A percentile compares a stretch with the other conserved stretches of the same genome.
These are phyloP conservation scores for Fimicolochytrium jonesii DNA, from an alignment of 192 early-diverging fungal species.

Conservation along the genomic window DNA sequence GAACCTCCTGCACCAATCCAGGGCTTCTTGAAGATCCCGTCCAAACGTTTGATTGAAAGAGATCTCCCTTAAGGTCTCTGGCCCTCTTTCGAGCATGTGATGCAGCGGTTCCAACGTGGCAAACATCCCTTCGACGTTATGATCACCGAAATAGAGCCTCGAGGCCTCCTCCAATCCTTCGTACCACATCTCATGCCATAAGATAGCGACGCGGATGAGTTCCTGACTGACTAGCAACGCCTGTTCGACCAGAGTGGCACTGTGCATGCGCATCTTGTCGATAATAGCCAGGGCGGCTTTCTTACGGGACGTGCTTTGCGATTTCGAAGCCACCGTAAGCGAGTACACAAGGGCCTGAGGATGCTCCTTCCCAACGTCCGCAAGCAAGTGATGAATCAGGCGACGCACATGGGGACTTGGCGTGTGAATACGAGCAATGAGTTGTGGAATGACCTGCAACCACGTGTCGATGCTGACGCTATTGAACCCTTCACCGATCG, in stretches of 20 bases:
- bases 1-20: slow-evolving; percentile 79
- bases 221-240: slow-evolving; percentile 93
- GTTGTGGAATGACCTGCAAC: slow-evolving; percentile 93
- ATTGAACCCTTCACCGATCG: slow-evolving; percentile 76
- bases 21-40: slow-evolving; percentile 76
- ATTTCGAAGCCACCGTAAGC: slow-evolving; percentile 91
- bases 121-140: slow-evolving; percentile 85
- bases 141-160: slow-evolving; percentile 69
- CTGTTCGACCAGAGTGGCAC: slow-evolving; percentile 82
- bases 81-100: slow-evolving; percentile 78
- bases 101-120: slow-evolving; percentile 80
- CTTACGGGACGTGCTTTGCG: slow-evolving; percentile 69
- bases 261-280: slow-evolving; percentile 85
- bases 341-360: slow-evolving; percentile 98
- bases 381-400: slow-evolving; percentile 83
- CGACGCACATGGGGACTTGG: slow-evolving; percentile 68
- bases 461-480: slow-evolving; percentile 86
- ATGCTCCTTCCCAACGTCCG: slow-evolving; percentile 87
- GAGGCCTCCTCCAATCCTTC: slow-evolving; percentile 89
- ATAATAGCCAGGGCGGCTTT: slow-evolving; percentile 79
- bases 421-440: slow-evolving; percentile 91
- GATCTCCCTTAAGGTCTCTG: slow-evolving; percentile 84
- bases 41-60: slow-evolving; percentile 90
- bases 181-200: slow-evolving; percentile 98
- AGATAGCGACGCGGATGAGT: slow-evolving; percentile 91